These are phyloP conservation scores for Prunus dulcis DNA, from an alignment of 306 rosid genomes.

Conservation along the genomic window DNA sequence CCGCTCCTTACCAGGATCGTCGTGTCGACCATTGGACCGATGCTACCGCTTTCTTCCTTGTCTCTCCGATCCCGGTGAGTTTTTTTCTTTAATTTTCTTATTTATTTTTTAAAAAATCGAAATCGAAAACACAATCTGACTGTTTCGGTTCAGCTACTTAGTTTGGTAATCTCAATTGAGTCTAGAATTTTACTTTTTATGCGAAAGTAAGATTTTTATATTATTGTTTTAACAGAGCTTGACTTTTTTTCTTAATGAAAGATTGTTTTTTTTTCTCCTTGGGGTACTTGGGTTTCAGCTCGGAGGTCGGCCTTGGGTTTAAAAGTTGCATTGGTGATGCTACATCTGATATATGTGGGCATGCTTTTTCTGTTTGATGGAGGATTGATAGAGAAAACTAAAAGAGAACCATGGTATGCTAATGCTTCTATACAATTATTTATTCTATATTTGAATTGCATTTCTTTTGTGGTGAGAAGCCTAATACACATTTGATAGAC, in stretches of 20 bases:
- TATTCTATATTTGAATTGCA: not conserved
- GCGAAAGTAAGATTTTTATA: not conserved
- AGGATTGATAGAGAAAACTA: constrained; percentile 64
- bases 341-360: constrained; percentile 65
- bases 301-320: constrained; percentile 78
- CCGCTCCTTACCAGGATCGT: constrained; percentile 30
- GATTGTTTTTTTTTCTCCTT: not conserved
- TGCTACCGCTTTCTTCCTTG: constrained; percentile 56
- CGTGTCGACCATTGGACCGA: constrained; percentile 51
- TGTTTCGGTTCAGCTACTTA: constrained; percentile 5
- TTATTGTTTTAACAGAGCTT: not conserved
- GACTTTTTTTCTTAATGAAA: not conserved
- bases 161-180: not conserved
- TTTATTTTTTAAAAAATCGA: not conserved
- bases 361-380: constrained; percentile 72
- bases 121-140: not conserved
- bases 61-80: constrained; percentile 78
- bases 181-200: constrained; percentile 2
- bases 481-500: not conserved
- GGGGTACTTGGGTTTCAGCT: constrained; percentile 42
- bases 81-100: not conserved
- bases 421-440: not conserved
- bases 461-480: not conserved
- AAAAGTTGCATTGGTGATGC: constrained; percentile 62
- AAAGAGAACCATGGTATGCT: constrained; percentile 74